Evolutionary conservation across 768 basidiomycete genomes (phyloP), one percentile per base, ranked within the genome.

Genomic region (Tylopilus felleus): DNA sequence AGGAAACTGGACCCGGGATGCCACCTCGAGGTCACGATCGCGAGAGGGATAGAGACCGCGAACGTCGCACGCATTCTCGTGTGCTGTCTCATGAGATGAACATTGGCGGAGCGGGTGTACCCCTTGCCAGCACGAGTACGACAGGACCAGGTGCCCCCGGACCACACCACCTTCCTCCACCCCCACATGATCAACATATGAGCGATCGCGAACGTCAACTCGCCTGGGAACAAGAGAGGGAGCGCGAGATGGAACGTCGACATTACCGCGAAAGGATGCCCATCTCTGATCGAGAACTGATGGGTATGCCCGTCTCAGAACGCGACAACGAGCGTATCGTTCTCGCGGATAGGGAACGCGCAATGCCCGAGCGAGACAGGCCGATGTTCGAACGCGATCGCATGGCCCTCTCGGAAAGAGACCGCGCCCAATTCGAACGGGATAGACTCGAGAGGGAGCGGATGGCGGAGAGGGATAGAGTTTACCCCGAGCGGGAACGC

Each of bases 31-130:
- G n/a, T 38, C 57, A 57, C 36, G 67, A 70, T n/a, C 65, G 65
- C 47, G 68, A 70, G 23, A 56, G 65, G 43, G 68, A 69, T 40
- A 59, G 63, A 55, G 67, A 68, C n/a, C 66, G 66, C 35, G 67
- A 69, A 51, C 65, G 68, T 21, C 67, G 64, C 23, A 47, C 59
- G 35, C 60, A 60, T 41, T 62, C 68, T 1, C 60, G 68, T n/a
- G 43, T 70, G 16, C 60, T 64, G 8, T 69, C 67, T 28, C 66
- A 58, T 35, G 57, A 52, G 22, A 56, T 56, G 50, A 52, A 36
- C 35, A 50, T 61, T 1, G 51, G 50, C 8, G 56, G 55, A 0
- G 25, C 53, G 1, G 44, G 60, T 8, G 49, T 53, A 44, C 58
- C 60, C 14, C 47, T 50, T 47, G 0, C 50, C 0, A 35, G 40